Conservation (phyloP, 1,284 basidiomycete species). For the Austropuccinia psidii region DNA sequence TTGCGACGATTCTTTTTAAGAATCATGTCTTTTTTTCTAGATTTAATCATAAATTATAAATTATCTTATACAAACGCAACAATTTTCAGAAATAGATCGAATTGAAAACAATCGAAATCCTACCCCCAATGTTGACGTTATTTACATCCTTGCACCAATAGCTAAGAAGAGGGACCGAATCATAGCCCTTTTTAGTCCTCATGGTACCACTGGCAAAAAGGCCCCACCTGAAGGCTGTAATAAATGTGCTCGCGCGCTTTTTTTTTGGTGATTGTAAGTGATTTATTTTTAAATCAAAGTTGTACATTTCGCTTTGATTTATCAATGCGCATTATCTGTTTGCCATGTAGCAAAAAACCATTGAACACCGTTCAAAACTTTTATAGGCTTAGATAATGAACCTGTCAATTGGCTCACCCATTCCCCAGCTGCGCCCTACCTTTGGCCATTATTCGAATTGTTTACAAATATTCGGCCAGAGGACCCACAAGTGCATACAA, state of each 20-base stretch:
- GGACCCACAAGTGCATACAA: slow-evolving; percentile 73
- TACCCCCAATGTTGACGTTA: slow-evolving; percentile 72
- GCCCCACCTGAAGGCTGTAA: slow-evolving; percentile 31
- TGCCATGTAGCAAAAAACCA: not conserved
- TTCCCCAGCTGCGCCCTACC: slow-evolving; percentile 23
- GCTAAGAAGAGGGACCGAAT: slow-evolving; percentile 85
- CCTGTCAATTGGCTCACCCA: slow-evolving; percentile 19
- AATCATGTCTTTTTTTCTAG: no score
- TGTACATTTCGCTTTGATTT: slow-evolving; percentile 3
- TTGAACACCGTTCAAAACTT: not conserved
- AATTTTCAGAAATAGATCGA: no score
- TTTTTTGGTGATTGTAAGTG: slow-evolving; percentile 96
- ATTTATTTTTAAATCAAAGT: no score
- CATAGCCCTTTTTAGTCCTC: slow-evolving; percentile 66
- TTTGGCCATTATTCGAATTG: slow-evolving; percentile 26
- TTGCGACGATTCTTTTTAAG: no score
- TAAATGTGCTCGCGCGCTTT: slow-evolving; percentile 79
- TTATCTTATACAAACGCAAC: no score
- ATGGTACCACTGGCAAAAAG: not conserved
- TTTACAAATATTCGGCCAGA: slow-evolving; percentile 42
- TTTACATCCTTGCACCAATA: slow-evolving; percentile 92
- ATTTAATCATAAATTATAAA: no score
- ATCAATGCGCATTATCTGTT: not conserved
- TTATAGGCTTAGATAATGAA: slow-evolving; percentile 29
- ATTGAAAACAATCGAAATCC: slow-evolving; percentile 63